Percentiles rank a stretch among this genome's conserved stretches.
Evolutionary conservation across 371 early-diverging fungal genomes (phyloP).

Genomic region (Apophysomyces elegans): DNA sequence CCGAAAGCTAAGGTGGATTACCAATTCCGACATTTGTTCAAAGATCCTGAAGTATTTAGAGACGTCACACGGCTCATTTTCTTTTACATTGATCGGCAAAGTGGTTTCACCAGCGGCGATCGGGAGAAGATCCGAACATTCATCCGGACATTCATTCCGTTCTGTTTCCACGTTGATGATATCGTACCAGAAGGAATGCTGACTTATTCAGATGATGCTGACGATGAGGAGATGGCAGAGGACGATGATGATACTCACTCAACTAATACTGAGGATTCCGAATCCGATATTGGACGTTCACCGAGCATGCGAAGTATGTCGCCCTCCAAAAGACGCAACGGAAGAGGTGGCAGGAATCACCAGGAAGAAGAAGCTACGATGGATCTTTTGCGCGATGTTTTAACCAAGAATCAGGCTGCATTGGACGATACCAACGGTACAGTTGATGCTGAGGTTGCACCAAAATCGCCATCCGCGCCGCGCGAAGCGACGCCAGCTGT

Average conservation of each 20-base stretch:
- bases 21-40: conserved; percentile 68
- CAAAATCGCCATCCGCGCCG: conserved; percentile 21
- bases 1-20: conserved; percentile 45
- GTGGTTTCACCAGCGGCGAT: conserved; percentile 64
- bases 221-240: conserved; percentile 36
- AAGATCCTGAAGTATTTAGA: conserved; percentile 63
- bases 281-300: conserved; percentile 36
- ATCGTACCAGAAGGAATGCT: conserved; percentile 39
- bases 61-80: conserved; percentile 70
- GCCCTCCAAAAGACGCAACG: conserved; percentile 26
- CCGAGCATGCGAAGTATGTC: conserved; percentile 34
- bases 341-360: conserved; percentile 33
- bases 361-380: conserved; percentile 45
- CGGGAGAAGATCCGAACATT: conserved; percentile 78
- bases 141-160: conserved; percentile 72
- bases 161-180: conserved; percentile 69
- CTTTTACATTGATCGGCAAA: conserved; percentile 53
- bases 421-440: conserved; percentile 21
- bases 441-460: conserved; percentile 1
- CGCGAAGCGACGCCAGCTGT: conserved; percentile 20
- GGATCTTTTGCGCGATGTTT: conserved; percentile 46
- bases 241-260: conserved; percentile 45
- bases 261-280: conserved; percentile 44
- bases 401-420: conserved; percentile 38
- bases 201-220: conserved; percentile 34